These are phyloP conservation scores for Proliferodiscus dingleyae DNA, from an alignment of 2,329 filamentous ascomycete species.

Conservation along the genomic window DNA sequence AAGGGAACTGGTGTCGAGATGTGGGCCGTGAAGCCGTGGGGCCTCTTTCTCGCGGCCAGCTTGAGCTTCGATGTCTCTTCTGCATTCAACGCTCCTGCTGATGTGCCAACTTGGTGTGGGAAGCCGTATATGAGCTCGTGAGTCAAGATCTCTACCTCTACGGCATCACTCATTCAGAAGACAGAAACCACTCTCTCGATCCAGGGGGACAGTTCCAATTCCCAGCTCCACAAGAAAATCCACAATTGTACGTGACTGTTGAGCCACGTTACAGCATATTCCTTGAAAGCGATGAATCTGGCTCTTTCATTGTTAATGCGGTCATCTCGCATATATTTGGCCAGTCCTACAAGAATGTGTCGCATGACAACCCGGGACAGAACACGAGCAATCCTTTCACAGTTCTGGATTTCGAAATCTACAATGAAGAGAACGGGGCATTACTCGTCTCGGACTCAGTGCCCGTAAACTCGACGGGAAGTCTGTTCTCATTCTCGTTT, in stretches of 20 bases:
- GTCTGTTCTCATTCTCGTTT: conserved; percentile 35
- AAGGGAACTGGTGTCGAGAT: not conserved
- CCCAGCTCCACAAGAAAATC: conserved; percentile 34
- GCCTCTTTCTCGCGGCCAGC: not conserved
- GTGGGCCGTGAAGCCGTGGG: not conserved
- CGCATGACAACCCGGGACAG: conserved; percentile 13
- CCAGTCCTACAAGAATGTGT: conserved; percentile 28
- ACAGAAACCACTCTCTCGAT: conserved; percentile 41
- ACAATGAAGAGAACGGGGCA: conserved; percentile 24
- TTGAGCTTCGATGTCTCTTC: not conserved
- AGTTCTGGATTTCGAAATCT: conserved; percentile 26
- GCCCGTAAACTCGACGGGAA: conserved; percentile 34
- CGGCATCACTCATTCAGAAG: conserved; percentile 7
- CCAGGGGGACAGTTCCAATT: conserved; percentile 43
- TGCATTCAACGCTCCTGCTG: conserved; percentile 23
- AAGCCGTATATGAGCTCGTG: conserved; percentile 41
- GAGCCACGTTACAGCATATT: conserved; percentile 45
- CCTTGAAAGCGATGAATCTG: conserved; percentile 36
- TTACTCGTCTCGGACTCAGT: conserved; percentile 29
- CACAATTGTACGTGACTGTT: conserved; percentile 40
- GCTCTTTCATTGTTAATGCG: conserved; percentile 40
- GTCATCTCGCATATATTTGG: conserved; percentile 36
- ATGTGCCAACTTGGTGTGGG: conserved; percentile 34
- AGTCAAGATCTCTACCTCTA: conserved; percentile 10
- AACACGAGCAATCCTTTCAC: conserved; percentile 14